Conservation (phyloP, 2,329 filamentous ascomycete genomes). For the Colletotrichum higginsianum region DNA sequence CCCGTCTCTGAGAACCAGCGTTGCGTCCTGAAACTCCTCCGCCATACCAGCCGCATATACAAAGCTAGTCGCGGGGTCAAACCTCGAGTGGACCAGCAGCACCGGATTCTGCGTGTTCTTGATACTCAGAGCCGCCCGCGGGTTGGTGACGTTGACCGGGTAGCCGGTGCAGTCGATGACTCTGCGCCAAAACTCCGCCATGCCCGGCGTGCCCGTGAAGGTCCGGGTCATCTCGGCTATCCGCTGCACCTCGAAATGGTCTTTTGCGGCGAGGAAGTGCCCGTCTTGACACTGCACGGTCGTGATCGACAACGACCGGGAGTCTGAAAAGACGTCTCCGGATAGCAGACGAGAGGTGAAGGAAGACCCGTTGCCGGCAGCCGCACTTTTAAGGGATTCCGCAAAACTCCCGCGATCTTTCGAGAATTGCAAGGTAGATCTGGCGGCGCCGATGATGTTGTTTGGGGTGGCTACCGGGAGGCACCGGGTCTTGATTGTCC, state of each 20-base stretch:
- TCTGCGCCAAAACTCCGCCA: conserved; percentile 33
- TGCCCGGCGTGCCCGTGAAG: conserved; percentile 24
- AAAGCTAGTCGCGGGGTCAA: conserved; percentile 32
- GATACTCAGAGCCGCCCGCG: conserved; percentile 20
- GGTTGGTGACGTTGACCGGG: conserved; percentile 34
- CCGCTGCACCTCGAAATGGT: conserved; percentile 25
- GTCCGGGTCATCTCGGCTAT: conserved; percentile 32
- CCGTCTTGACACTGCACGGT: conserved; percentile 34
- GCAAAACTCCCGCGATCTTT: background rate
- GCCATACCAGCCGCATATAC: conserved; percentile 33
- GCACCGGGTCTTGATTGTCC: conserved; percentile 23
- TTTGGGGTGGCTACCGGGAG: conserved; percentile 17
- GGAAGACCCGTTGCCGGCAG: conserved; percentile 21
- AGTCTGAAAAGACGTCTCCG: conserved; percentile 17
- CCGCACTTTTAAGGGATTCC: background rate
- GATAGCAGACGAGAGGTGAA: conserved; percentile 4
- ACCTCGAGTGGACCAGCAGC: conserved; percentile 29
- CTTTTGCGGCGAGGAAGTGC: conserved; percentile 34
- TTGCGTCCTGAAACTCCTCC: conserved; percentile 32
- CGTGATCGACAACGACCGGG: conserved; percentile 17
- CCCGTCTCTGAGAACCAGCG: conserved; percentile 24
- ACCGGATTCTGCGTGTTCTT: conserved; percentile 29
- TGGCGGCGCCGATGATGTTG: conserved; percentile 28
- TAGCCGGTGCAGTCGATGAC: conserved; percentile 39
- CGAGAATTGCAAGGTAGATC: conserved; percentile 25